Evolutionary conservation across 2,329 filamentous ascomycete genomes (phyloP), one percentile per base, ranked within the genome.

Genomic region (Diaporthe citri): DNA sequence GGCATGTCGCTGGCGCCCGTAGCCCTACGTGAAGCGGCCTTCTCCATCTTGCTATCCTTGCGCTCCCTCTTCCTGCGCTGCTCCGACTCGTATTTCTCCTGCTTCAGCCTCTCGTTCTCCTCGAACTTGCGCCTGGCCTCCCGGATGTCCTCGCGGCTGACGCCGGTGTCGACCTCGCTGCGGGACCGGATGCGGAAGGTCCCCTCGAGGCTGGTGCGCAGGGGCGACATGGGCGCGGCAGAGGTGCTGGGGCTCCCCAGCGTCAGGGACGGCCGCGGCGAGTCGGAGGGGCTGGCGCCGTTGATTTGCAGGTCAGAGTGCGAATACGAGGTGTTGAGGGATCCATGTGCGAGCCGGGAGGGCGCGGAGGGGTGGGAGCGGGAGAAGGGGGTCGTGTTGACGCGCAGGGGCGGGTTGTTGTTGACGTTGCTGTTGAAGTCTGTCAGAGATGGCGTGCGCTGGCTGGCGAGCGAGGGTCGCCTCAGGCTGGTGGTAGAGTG

Each of bases 111-210:
- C 81, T 93, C 90, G 80, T 89, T 90, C 80, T 91, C 88, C 79
- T 91, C 87, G 76, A 92, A 93, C 79, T 90, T 91, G 78, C 89
- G 89, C 71, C 91, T 90, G 5, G 90, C 91, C 79, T 89, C 88
- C 59, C 89, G 87, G 46, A 93, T 88, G 56, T 90, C 88, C 76
- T 91, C 90, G 69, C 87, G 84, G 39, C 89, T 88, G 1, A 86
- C 85, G 17, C 84, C 86, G 8, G 88, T 87, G 79, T 91, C 89
- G 22, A 91, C 83, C 77, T 92, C 90, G 55, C 90, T 91, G 76
- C 89, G 88, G 66, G 89, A 89, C 77, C 91, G 90, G 7, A 92
- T 82, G 69, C 91, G 90, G 77, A 92, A 92, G 34, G 87, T 87
- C 10, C 83, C 83, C 75, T 93, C 91, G 64, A 93, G 85, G 0